phyloP scores from a whole-genome alignment of 345 rosid species.

The Melastoma malabathricum region DNA sequence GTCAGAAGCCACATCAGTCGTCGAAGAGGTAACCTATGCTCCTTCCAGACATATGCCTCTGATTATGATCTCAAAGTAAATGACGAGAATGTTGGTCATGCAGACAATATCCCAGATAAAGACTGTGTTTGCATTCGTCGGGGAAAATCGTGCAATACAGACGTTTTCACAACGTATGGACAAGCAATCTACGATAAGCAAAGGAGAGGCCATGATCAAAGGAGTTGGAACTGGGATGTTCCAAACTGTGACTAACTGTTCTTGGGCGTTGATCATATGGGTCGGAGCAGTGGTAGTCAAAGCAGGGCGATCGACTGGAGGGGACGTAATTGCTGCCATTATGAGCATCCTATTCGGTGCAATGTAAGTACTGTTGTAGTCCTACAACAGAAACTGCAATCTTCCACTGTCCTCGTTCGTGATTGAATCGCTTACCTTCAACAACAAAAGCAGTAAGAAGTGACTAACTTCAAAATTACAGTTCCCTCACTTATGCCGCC shows the following conservation, averaged over 20 bases:
- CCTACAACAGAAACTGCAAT: neutral
- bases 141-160: slow-evolving; percentile 31
- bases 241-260: slow-evolving; percentile 38
- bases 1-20: slow-evolving; percentile 40
- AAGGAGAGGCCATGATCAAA: slow-evolving; percentile 44
- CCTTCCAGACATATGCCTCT: too few relatives aligned
- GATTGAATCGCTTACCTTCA: neutral
- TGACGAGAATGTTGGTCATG: neutral
- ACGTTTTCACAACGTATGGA: slow-evolving; percentile 34
- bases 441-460: neutral
- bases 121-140: slow-evolving; percentile 51
- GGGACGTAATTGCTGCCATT: slow-evolving; percentile 40
- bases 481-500: slow-evolving; percentile 52
- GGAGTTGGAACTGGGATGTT: slow-evolving; percentile 54
- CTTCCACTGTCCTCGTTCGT: neutral
- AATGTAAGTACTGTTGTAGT: slow-evolving; percentile 23
- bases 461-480: slow-evolving; percentile 12
- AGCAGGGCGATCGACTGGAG: slow-evolving; percentile 27
- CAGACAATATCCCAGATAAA: slow-evolving; percentile 49
- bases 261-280: slow-evolving; percentile 52
- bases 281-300: slow-evolving; percentile 41
- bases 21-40: slow-evolving; percentile 32
- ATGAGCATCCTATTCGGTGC: slow-evolving; percentile 63
- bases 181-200: slow-evolving; percentile 26
- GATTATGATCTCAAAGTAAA: too few relatives aligned